Conservation (phyloP, 495 filamentous ascomycete genomes). For the Immersiella caudata region DNA sequence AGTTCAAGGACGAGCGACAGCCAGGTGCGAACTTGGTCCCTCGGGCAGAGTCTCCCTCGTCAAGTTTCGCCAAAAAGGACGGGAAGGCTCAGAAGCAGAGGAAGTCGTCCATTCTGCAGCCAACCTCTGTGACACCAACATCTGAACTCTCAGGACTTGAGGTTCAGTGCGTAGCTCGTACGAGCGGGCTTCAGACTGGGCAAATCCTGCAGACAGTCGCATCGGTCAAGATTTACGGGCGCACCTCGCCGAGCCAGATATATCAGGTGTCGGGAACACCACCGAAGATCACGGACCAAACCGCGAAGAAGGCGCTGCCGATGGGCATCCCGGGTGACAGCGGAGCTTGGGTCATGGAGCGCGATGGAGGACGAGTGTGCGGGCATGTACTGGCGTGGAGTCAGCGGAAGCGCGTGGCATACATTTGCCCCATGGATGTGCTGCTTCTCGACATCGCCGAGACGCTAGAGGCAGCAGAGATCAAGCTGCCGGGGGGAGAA, state of each 20-base stretch:
- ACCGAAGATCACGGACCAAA: constrained; percentile 48
- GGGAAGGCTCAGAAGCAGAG: constrained; percentile 16
- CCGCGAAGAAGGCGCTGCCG: constrained; percentile 27
- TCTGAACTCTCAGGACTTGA: constrained; percentile 64
- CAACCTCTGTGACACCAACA: constrained; percentile 48
- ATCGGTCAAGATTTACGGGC: constrained; percentile 78
- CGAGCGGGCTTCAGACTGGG: constrained; percentile 79
- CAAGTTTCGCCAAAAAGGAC: constrained; percentile 34
- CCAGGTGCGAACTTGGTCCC: constrained; percentile 69
- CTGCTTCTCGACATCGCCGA: constrained; percentile 81
- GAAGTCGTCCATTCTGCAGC: constrained; percentile 31
- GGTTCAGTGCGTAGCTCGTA: constrained; percentile 91
- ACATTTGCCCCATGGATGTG: constrained; percentile 94
- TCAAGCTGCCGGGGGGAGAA: constrained; percentile 55
- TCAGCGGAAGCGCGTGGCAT: constrained; percentile 71
- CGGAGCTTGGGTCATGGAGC: constrained; percentile 91
- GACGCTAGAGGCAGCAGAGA: constrained; percentile 61
- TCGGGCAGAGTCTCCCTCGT: constrained; percentile 44
- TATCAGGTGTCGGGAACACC: constrained; percentile 65
- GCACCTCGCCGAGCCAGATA: constrained; percentile 76
- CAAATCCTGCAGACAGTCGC: constrained; percentile 74
- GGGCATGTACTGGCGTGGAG: constrained; percentile 91
- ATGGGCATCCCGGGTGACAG: constrained; percentile 83
- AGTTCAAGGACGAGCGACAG: constrained; percentile 70
- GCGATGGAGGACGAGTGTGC: constrained; percentile 74